Percentiles rank a stretch among this genome's conserved stretches.
Evolutionary conservation across 2,329 filamentous ascomycete genomes (phyloP).

Genomic region (Phialocephala subalpina): DNA sequence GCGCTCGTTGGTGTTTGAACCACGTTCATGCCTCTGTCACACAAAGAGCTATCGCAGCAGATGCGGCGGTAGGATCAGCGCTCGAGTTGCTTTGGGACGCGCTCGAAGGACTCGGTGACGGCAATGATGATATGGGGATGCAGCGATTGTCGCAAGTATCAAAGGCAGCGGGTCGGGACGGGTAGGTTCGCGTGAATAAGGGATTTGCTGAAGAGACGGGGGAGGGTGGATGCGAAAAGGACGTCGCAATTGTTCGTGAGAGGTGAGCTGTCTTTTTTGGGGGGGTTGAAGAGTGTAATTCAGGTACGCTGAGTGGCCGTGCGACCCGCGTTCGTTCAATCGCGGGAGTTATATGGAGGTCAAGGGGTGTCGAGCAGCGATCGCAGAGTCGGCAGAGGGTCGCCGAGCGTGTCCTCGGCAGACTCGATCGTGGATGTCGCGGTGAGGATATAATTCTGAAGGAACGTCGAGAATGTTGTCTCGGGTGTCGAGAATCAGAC

Average conservation of each 20-base stretch:
- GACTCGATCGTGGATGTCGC: background rate
- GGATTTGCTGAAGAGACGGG: constrained; percentile 3
- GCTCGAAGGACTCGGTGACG: constrained; percentile 23
- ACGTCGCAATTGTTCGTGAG: constrained; percentile 27
- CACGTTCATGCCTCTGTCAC: constrained; percentile 39
- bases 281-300: constrained; percentile 16
- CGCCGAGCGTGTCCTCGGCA: background rate
- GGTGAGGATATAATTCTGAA: constrained; percentile 29
- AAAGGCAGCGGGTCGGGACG: constrained; percentile 12
- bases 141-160: constrained; percentile 12
- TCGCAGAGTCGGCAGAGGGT: background rate
- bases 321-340: constrained; percentile 29
- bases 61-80: constrained; percentile 24
- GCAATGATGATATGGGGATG: background rate
- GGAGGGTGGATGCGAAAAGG: background rate
- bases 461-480: background rate
- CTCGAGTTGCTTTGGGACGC: constrained; percentile 25
- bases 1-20: constrained; percentile 32
- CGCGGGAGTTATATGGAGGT: constrained; percentile 3
- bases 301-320: constrained; percentile 35
- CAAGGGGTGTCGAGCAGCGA: background rate
- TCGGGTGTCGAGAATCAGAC: constrained; percentile 3
- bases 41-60: constrained; percentile 25
- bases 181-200: constrained; percentile 22
- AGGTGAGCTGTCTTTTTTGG: constrained; percentile 33